Conservation (phyloP, 495 filamentous ascomycete genomes). For the Trichoderma asperelloides region DNA sequence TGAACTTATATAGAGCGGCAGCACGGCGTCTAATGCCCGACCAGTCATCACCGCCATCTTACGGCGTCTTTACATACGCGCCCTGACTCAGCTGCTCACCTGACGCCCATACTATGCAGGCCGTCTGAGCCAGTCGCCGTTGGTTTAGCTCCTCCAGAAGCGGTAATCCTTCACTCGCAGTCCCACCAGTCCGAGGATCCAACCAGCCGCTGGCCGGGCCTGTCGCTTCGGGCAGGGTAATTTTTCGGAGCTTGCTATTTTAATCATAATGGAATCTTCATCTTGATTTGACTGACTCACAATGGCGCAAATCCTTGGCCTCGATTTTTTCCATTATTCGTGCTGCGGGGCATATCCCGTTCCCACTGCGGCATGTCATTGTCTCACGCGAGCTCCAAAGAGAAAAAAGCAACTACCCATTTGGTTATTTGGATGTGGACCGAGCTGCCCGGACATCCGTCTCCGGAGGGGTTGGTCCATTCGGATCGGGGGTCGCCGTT, state of each 20-base stretch:
- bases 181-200: neutral
- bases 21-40: neutral
- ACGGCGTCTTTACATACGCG: neutral
- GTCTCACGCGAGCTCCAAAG: neutral
- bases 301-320: neutral
- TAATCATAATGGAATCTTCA: neutral
- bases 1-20: neutral
- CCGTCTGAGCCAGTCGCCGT: neutral
- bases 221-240: neutral
- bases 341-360: neutral
- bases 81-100: conserved; percentile 7
- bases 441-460: neutral
- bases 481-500: neutral
- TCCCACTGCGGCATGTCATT: neutral
- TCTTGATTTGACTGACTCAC: neutral
- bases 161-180: neutral
- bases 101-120: neutral
- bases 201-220: neutral
- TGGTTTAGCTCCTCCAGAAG: neutral
- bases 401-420: neutral
- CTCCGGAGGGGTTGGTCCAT: neutral
- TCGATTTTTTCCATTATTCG: neutral
- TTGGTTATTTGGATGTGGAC: neutral
- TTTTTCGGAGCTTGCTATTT: neutral
- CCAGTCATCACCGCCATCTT: neutral